A percentile compares a stretch with the other conserved stretches of the same genome.
Conservation (phyloP, 2,329 filamentous ascomycete genomes). For the Curvularia verruculosa region DNA sequence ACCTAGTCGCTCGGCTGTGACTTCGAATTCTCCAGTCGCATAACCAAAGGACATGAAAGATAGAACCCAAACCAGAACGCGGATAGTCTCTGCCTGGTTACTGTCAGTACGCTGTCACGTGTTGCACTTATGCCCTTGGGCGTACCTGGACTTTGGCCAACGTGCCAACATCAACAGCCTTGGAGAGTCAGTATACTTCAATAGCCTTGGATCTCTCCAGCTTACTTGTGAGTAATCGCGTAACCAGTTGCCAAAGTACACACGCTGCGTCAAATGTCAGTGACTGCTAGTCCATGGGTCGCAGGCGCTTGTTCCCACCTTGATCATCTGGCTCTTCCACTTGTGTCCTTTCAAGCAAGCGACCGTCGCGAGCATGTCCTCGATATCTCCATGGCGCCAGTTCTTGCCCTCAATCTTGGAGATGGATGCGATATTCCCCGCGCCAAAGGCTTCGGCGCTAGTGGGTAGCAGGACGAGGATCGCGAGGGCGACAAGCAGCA, state of each 20-base stretch:
- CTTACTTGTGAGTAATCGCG: slow-evolving; percentile 62
- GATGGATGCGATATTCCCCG: slow-evolving; percentile 53
- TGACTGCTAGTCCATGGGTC: background rate
- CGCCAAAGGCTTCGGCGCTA: slow-evolving; percentile 53
- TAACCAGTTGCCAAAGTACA: slow-evolving; percentile 55
- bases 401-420: slow-evolving; percentile 55
- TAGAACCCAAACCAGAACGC: slow-evolving; percentile 61
- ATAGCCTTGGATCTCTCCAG: slow-evolving; percentile 26
- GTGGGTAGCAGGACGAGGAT: slow-evolving; percentile 46
- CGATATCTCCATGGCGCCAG: slow-evolving; percentile 61
- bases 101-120: slow-evolving; percentile 25
- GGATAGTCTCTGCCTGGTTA: slow-evolving; percentile 56
- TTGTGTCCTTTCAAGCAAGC: slow-evolving; percentile 53
- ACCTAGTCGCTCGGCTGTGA: slow-evolving; percentile 60
- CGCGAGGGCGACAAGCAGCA: slow-evolving; percentile 46
- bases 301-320: slow-evolving; percentile 28
- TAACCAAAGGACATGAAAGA: slow-evolving; percentile 64
- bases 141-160: slow-evolving; percentile 56
- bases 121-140: background rate
- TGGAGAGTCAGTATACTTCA: slow-evolving; percentile 47
- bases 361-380: slow-evolving; percentile 58
- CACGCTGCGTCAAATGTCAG: slow-evolving; percentile 38
- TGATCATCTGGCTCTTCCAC: slow-evolving; percentile 55
- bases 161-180: slow-evolving; percentile 62
- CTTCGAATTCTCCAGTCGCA: slow-evolving; percentile 63